Conservation (phyloP, 2,329 filamentous ascomycete genomes). For the Aureobasidium pullulans region DNA sequence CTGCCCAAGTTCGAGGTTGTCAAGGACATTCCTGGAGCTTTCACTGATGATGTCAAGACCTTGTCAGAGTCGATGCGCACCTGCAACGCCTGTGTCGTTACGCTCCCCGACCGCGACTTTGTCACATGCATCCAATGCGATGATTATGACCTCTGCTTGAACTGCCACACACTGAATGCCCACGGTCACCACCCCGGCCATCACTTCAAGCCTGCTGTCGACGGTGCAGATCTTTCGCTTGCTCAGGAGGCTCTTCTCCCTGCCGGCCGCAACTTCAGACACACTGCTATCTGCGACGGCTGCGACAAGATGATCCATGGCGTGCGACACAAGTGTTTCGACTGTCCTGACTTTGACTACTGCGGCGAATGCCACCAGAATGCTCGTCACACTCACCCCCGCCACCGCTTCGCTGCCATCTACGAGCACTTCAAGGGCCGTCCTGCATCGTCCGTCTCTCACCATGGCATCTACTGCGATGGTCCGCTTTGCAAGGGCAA, state of each 20-base stretch:
- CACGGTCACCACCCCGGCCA: constrained; percentile 93
- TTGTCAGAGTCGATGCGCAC: constrained; percentile 45
- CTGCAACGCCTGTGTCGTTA: constrained; percentile 63
- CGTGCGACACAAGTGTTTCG: constrained; percentile 90
- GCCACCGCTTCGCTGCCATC: constrained; percentile 82
- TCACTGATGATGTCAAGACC: constrained; percentile 37
- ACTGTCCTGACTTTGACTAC: constrained; percentile 97
- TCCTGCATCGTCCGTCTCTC: constrained; percentile 54
- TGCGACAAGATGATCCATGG: constrained; percentile 84
- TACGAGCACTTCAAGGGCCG: constrained; percentile 48
- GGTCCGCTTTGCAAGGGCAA: constrained; percentile 72
- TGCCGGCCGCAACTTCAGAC: constrained; percentile 71
- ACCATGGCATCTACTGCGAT: constrained; percentile 88
- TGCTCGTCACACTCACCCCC: constrained; percentile 63
- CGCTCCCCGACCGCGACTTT: constrained; percentile 66
- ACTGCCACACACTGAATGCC: constrained; percentile 65
- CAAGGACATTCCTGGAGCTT: constrained; percentile 37
- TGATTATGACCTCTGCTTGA: constrained; percentile 86
- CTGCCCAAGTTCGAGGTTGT: constrained; percentile 18
- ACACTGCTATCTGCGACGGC: constrained; percentile 89
- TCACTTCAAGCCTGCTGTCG: constrained; percentile 61
- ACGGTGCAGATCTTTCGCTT: constrained; percentile 54
- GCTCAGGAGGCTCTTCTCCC: constrained; percentile 61
- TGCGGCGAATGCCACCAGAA: constrained; percentile 68
- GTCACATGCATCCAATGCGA: constrained; percentile 78